Base-by-base conservation (phyloP, 805 yeast species). In the Candida caryicola region DNA sequence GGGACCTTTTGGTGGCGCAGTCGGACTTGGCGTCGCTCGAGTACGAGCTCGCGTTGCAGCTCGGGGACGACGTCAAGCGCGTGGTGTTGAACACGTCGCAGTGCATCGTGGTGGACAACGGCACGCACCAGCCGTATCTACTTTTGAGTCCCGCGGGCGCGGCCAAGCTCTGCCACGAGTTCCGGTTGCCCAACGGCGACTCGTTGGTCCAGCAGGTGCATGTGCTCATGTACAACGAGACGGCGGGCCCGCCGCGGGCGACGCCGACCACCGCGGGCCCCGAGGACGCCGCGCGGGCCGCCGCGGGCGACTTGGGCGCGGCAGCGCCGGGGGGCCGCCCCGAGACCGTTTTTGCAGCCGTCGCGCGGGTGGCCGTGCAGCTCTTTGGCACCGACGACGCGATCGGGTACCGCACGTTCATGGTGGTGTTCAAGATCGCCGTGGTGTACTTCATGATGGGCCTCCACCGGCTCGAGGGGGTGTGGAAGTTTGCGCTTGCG, bases 61-160 rank as follows among this genome's bases (percentile, higher is more conserved):
- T 43, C 13, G 60, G 51, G 9, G 40, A 36, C 4, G 37, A 35
- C 8, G 36, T 30, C 4, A 33, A 40, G 18, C 33, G 18, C 4
- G 60, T 56, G 2, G 39, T 40, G 2, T 53, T 71, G 36, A 59
- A 59, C 31, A 52, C 69, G 0, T 67, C 70, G 17, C 74, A 72
- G 33, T 69, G 75, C 45, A 68, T 71, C 9, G 42, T 71, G 4
- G 76, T 70, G 18, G 59, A 62, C 27, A 46, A 54, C 9, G 52
- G 49, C 2, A 50, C 45, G 10, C 55, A 57, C 27, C 55, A 51
- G 10, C 73, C 75, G 4, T 72, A 71, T 36, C 28, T 71, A 2
- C 49, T 71, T 29, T 29, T 72, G 3, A 69, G 59, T 38, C 59
- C 61, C n/a, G 43, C 66, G 2, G 77, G 67, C 0, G 42, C 51